phyloP scores from a whole-genome alignment of 441 rosid species.

The Gossypium trilobum region DNA sequence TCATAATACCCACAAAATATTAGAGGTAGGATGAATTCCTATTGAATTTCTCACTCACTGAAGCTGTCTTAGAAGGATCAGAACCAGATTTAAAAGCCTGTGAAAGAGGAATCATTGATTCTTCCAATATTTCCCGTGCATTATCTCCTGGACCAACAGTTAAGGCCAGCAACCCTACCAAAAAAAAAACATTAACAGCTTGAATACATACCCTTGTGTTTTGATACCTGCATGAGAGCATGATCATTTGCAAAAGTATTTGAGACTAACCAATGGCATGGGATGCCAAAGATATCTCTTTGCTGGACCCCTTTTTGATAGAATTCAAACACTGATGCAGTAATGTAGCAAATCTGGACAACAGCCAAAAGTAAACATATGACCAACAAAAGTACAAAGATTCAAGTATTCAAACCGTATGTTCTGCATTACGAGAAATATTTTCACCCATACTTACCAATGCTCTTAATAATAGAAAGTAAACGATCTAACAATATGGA shows the following conservation, averaged over 20 bases:
- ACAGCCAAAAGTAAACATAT: constrained; percentile 4
- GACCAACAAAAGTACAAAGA: neutral
- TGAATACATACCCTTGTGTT: neutral
- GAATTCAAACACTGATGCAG: constrained; percentile 59
- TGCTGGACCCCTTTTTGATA: constrained; percentile 66
- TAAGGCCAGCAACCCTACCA: constrained; percentile 69
- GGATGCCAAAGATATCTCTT: constrained; percentile 62
- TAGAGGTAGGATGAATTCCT: constrained; percentile 2
- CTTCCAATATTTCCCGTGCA: constrained; percentile 64
- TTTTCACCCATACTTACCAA: neutral
- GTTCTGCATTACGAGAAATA: neutral
- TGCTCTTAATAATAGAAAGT: neutral
- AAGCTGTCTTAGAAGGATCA: constrained; percentile 41
- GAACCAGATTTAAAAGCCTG: constrained; percentile 60
- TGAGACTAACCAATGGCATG: constrained; percentile 57
- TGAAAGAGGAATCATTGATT: constrained; percentile 46
- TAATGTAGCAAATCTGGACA: constrained; percentile 70
- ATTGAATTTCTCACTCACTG: constrained; percentile 37
- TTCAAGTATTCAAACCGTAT: neutral
- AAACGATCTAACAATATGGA: neutral
- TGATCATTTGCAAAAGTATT: neutral
- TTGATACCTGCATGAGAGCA: neutral
- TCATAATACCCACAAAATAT: neutral
- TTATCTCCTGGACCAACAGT: constrained; percentile 67
- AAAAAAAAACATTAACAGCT: constrained; percentile 3